Conservation (phyloP, 176 grass and related monocot genomes). For the Juncus effusus region DNA sequence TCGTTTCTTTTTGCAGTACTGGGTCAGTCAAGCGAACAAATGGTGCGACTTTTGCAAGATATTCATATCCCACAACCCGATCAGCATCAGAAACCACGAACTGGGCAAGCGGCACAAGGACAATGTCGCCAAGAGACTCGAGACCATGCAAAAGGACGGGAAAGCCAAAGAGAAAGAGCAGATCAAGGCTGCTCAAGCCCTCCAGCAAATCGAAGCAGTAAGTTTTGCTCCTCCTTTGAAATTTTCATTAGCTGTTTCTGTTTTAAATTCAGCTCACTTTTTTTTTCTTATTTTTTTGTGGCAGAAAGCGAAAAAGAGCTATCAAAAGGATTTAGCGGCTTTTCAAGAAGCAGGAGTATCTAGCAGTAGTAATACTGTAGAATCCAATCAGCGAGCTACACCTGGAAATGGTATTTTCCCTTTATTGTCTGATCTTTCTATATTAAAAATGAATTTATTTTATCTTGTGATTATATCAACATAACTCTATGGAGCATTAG, state of each 20-base stretch:
- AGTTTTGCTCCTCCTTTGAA: slow-evolving; percentile 5
- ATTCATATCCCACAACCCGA: slow-evolving; percentile 66
- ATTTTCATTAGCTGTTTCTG: neutral
- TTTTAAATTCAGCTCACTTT: slow-evolving; percentile 1
- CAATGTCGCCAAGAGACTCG: slow-evolving; percentile 64
- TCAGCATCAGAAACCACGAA: slow-evolving; percentile 96
- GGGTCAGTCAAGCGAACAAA: slow-evolving; percentile 99
- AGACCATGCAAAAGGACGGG: slow-evolving; percentile 78
- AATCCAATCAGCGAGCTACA: slow-evolving; percentile 36
- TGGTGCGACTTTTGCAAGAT: slow-evolving; percentile 97
- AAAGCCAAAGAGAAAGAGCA: slow-evolving; percentile 76
- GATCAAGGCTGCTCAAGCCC: slow-evolving; percentile 64
- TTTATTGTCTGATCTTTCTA: no score
- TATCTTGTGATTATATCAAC: no score
- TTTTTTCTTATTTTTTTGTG: slow-evolving; percentile 10
- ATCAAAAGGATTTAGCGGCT: slow-evolving; percentile 68
- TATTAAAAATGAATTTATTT: neutral
- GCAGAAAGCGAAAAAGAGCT: slow-evolving; percentile 91
- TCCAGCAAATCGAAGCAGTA: slow-evolving; percentile 92
- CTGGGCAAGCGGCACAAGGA: slow-evolving; percentile 93
- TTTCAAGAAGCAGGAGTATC: slow-evolving; percentile 27
- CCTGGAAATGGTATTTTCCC: slow-evolving; percentile 76
- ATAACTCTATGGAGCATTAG: no score
- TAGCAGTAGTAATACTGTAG: slow-evolving; percentile 31
- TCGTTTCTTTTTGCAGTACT: slow-evolving; percentile 66